phyloP scores from a whole-genome alignment of 2,329 filamentous ascomycete species.

The Colletotrichum eremochloae region DNA sequence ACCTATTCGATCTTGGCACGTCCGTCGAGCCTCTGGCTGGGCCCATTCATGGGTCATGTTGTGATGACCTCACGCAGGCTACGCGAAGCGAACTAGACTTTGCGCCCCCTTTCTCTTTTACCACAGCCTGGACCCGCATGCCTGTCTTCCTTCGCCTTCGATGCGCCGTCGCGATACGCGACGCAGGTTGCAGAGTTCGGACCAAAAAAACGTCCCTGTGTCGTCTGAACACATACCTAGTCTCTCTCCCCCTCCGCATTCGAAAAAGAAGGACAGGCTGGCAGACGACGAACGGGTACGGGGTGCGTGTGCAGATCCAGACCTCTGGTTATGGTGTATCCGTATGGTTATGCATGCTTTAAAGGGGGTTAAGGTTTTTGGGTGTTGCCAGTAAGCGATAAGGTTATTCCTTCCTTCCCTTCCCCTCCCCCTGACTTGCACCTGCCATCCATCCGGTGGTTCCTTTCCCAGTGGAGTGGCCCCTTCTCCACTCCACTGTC shows the following conservation, averaged over 20 bases:
- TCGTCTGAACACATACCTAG: conserved; percentile 16
- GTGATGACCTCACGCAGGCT: not conserved
- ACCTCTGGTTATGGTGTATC: not conserved
- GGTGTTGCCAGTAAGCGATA: conserved; percentile 13
- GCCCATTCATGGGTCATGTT: not conserved
- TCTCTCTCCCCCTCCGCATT: not conserved
- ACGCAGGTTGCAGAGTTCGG: conserved; percentile 6
- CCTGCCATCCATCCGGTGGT: conserved; percentile 7
- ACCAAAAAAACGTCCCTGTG: not conserved
- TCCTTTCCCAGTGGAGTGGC: not conserved
- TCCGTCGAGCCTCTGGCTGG: not conserved
- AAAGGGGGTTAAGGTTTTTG: conserved; percentile 37
- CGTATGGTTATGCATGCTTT: conserved; percentile 16
- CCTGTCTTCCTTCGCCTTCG: conserved; percentile 12
- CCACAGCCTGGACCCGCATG: conserved; percentile 10
- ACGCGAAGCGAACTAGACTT: not conserved
- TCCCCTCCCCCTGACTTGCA: conserved; percentile 12
- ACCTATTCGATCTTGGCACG: not conserved
- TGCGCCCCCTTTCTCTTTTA: not conserved
- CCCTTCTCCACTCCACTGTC: not conserved
- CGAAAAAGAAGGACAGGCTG: not conserved
- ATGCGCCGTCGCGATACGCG: conserved; percentile 33
- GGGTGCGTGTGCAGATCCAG: not conserved
- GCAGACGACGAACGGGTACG: not conserved
- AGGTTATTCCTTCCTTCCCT: conserved; percentile 27